Evolutionary conservation across 768 basidiomycete genomes (phyloP).

Genomic region (Collybiopsis confluens): DNA sequence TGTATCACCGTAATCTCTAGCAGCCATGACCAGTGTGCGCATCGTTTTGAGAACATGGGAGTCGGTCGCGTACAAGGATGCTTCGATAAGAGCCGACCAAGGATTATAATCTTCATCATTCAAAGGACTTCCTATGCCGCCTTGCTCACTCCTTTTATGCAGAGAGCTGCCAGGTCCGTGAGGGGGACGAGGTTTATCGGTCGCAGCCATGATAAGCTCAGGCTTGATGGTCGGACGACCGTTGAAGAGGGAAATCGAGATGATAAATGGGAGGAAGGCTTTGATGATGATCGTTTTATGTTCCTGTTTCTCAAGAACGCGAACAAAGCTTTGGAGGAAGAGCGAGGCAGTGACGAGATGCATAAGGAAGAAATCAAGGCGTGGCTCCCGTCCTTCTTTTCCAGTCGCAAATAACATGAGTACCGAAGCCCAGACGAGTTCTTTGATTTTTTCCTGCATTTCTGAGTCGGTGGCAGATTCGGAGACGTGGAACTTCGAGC

Average conservation of each 20-base stretch:
- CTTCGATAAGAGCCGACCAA: conserved; percentile 47
- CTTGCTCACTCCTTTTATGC: conserved; percentile 13
- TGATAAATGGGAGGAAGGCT: conserved; percentile 32
- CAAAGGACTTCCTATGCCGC: conserved; percentile 29
- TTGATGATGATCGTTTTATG: conserved; percentile 43
- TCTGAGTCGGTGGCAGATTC: conserved; percentile 24
- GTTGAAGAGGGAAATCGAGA: conserved; percentile 33
- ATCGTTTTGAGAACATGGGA: conserved; percentile 48
- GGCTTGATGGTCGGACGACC: conserved; percentile 52
- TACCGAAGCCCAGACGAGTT: too few species aligned
- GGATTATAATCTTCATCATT: conserved; percentile 40
- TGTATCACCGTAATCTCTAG: conserved; percentile 41
- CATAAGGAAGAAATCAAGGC: too few species aligned
- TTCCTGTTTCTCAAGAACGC: conserved; percentile 24
- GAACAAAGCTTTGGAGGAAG: conserved; percentile 41
- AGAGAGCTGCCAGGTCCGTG: conserved; percentile 1
- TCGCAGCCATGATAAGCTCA: conserved; percentile 42
- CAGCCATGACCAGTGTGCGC: conserved; percentile 41
- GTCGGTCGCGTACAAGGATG: conserved; percentile 44
- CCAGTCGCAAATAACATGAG: too few species aligned
- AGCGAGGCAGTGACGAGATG: too few species aligned
- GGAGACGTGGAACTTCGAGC: conserved; percentile 35
- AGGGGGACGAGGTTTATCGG: conserved; percentile 37
- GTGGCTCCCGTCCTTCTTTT: too few species aligned
- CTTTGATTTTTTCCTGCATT: conserved; percentile 40